Base-by-base conservation (phyloP, 2,329 filamentous ascomycete species). In the Pestalotiopsis sp. region DNA sequence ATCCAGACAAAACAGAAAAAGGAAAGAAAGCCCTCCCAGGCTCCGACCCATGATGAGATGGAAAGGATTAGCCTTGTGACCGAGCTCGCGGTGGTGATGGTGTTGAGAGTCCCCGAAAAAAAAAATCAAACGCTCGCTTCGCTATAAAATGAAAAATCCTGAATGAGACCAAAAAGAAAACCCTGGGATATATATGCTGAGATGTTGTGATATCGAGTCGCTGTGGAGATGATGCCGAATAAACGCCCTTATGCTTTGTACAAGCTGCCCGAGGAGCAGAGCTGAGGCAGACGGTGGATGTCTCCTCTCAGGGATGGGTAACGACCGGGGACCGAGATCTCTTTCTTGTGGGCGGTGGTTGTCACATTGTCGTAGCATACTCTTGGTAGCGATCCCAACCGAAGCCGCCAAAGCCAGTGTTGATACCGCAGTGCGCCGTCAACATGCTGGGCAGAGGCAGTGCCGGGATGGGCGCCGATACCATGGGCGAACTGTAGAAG, bases 371-470 rank as follows among this genome's bases (percentile, higher is more conserved):
- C 72, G 93, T 91, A 74, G 93, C 88, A 80, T 95, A 97, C 80
- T 95, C 93, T 78, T 93, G 92, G 79, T 92, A 94, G 75, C 92
- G 87, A 80, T 93, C 93, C 93, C 94, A 97, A 75, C 92, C 93
- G 79, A 97, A 97, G 72, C 90, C 88, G 74, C 89, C 88, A 83
- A 92, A 94, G 70, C 90, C 91, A 70, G 91, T 85, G 78, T 91
- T 91, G 69, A 94, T 89, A 75, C 94, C 93, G 82, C 95, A 98
- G 79, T 93, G 93, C 70, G 92, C 90, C 75, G 93, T 89, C 70
- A 97, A 85, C 89, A 95, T 93, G 83, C 93, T 97, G 58, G 95
- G 94, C 67, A 98, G 86, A 63, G 94, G 92, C 60, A 97, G 87
- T 57, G 91, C 85, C 25, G 93, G 89, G 72, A 97, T 91, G 64